Percentiles rank a stretch among this genome's conserved stretches.
These are phyloP conservation scores for Coniella vitis DNA, from an alignment of 2,329 filamentous ascomycete genomes.

Conservation along the genomic window DNA sequence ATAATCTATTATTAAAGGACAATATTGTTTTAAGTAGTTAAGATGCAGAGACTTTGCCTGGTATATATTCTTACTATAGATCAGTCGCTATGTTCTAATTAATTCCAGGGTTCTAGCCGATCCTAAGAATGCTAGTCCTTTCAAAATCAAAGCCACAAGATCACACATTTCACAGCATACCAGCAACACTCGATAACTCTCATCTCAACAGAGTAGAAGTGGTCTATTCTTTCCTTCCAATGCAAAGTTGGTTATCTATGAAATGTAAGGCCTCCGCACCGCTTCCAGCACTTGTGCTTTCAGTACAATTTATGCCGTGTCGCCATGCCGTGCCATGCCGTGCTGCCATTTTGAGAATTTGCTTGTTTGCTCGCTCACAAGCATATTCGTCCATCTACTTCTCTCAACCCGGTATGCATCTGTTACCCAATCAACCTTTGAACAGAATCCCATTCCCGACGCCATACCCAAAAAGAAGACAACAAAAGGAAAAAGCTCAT, in stretches of 20 bases:
- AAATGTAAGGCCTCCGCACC: background rate
- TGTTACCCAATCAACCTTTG: background rate
- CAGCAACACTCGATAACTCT: too few species aligned
- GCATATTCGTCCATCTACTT: background rate
- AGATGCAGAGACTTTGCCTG: too few species aligned
- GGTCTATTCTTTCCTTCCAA: constrained; percentile 11
- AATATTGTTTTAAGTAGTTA: too few species aligned
- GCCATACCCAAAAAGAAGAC: background rate
- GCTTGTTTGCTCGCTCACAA: too few species aligned
- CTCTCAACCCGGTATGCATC: background rate
- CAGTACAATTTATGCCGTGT: too few species aligned
- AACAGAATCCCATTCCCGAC: background rate
- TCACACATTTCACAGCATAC: too few species aligned
- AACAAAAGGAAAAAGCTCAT: background rate
- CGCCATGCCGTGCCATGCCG: background rate
- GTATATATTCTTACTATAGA: too few species aligned
- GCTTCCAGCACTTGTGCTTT: background rate
- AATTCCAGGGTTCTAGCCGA: too few species aligned
- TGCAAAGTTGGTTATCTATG: constrained; percentile 11
- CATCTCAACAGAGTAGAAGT: constrained; percentile 1
- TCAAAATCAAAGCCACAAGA: too few species aligned
- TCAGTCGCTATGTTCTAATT: too few species aligned
- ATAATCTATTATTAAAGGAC: too few species aligned
- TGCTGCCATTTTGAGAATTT: background rate
- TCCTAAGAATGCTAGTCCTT: too few species aligned